phyloP scores from a whole-genome alignment of 441 rosid species.

The Breynia disticha region DNA sequence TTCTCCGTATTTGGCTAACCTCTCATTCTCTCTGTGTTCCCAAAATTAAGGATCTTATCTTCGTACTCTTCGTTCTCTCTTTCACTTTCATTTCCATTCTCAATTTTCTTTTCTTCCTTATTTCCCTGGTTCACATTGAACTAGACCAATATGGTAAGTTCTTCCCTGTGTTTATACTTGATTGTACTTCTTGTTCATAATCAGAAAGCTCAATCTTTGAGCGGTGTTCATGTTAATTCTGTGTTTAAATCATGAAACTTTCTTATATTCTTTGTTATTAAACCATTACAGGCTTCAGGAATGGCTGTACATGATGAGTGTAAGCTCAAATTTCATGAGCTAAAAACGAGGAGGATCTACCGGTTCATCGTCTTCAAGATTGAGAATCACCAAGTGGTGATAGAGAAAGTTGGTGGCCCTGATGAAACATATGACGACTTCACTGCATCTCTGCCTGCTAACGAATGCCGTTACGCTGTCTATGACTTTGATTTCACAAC shows the following conservation, averaged over 20 bases:
- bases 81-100: slow-evolving; percentile 8
- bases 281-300: slow-evolving; percentile 51
- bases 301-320: slow-evolving; percentile 65
- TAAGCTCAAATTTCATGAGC: slow-evolving; percentile 63
- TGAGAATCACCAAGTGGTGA: slow-evolving; percentile 49
- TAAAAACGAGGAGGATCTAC: slow-evolving; percentile 56
- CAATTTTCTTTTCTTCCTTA: slow-evolving; percentile 18
- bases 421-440: slow-evolving; percentile 50
- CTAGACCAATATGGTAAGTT: slow-evolving; percentile 49
- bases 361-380: slow-evolving; percentile 60
- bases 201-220: slow-evolving; percentile 2
- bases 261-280: too few species aligned
- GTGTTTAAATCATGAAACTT: background rate
- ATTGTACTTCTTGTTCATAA: background rate
- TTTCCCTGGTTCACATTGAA: slow-evolving; percentile 24
- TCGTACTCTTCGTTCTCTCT: slow-evolving; percentile 10
- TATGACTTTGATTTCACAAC: slow-evolving; percentile 70
- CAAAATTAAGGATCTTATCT: slow-evolving; percentile 37
- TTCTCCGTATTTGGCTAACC: slow-evolving; percentile 26
- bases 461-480: slow-evolving; percentile 73
- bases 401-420: slow-evolving; percentile 51
- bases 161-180: slow-evolving; percentile 2
- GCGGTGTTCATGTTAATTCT: background rate
- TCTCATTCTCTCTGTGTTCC: slow-evolving; percentile 16
- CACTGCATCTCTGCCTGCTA: slow-evolving; percentile 41